A percentile compares a stretch with the other conserved stretches of the same genome.
Evolutionary conservation across 805 yeast genomes (phyloP).

Genomic region (Wickerhamiella australiensis): DNA sequence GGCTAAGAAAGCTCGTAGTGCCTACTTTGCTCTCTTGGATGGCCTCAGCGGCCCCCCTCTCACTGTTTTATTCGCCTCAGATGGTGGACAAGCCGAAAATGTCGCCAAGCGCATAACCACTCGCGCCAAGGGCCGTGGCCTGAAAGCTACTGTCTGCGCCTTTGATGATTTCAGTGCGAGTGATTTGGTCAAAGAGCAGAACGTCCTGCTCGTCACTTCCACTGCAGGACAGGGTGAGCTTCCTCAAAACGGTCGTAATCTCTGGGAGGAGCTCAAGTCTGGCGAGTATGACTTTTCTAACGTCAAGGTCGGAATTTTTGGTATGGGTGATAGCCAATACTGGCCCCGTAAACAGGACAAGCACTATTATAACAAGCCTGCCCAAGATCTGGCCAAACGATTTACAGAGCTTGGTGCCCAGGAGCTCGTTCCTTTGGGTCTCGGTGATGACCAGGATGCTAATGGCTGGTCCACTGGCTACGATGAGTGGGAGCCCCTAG

Average conservation of each 20-base stretch:
- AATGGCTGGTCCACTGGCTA: slow-evolving; percentile 93
- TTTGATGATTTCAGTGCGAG: slow-evolving; percentile 65
- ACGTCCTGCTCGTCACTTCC: slow-evolving; percentile 56
- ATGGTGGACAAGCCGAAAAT: slow-evolving; percentile 78
- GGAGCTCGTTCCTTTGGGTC: slow-evolving; percentile 60
- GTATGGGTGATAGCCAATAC: slow-evolving; percentile 72
- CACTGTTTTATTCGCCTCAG: slow-evolving; percentile 77
- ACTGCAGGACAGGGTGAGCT: slow-evolving; percentile 84
- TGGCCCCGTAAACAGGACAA: slow-evolving; percentile 97
- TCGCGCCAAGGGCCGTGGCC: slow-evolving; percentile 70
- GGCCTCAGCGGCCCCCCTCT: slow-evolving; percentile 89
- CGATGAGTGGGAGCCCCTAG: slow-evolving; percentile 65
- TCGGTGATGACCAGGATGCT: slow-evolving; percentile 96
- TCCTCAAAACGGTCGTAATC: slow-evolving; percentile 66
- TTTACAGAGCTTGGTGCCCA: slow-evolving; percentile 61
- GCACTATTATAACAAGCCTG: slow-evolving; percentile 88
- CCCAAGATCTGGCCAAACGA: slow-evolving; percentile 55
- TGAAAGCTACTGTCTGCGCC: slow-evolving; percentile 50
- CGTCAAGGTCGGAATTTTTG: slow-evolving; percentile 52
- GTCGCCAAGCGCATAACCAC: slow-evolving; percentile 68
- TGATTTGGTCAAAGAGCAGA: slow-evolving; percentile 58
- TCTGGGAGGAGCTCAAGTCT: slow-evolving; percentile 60
- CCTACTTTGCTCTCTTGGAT: slow-evolving; percentile 63
- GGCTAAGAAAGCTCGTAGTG: slow-evolving; percentile 56
- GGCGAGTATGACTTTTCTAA: slow-evolving; percentile 54